Percentiles rank a stretch among this genome's conserved stretches.
These are phyloP conservation scores for Alnus glutinosa DNA, from an alignment of 306 rosid species.

Conservation along the genomic window DNA sequence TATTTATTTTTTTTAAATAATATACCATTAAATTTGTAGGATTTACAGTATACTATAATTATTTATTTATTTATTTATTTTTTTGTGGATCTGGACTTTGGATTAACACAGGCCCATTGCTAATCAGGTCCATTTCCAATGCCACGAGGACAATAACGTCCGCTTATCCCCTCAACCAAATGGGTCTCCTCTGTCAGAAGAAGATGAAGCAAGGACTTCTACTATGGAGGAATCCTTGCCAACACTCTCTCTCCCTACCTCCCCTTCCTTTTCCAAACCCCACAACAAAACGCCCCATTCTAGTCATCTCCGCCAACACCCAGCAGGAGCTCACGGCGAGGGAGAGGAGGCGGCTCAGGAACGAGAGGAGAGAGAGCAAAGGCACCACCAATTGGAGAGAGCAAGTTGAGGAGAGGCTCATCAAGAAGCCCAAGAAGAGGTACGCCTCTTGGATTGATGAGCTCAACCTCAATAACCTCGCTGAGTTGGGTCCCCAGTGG, in stretches of 20 bases:
- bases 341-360: slow-evolving; percentile 69
- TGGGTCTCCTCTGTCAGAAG: not conserved
- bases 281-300: slow-evolving; percentile 21
- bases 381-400: slow-evolving; percentile 64
- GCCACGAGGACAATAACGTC: not conserved
- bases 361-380: slow-evolving; percentile 70
- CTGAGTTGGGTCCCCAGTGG: slow-evolving; percentile 82
- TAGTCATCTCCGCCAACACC: slow-evolving; percentile 47
- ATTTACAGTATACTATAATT: too few species aligned
- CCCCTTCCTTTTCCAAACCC: slow-evolving; percentile 23
- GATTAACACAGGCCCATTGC: not conserved
- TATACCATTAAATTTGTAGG: too few species aligned
- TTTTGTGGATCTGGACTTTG: not conserved
- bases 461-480: slow-evolving; percentile 72
- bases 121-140: not conserved
- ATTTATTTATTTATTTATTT: too few species aligned
- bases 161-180: not conserved
- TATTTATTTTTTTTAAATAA: too few species aligned
- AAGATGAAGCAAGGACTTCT: slow-evolving; percentile 58
- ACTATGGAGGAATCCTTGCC: slow-evolving; percentile 62
- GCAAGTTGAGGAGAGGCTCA: slow-evolving; percentile 71
- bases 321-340: slow-evolving; percentile 49
- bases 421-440: slow-evolving; percentile 69
- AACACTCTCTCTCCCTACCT: slow-evolving; percentile 28
- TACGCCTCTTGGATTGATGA: slow-evolving; percentile 63